Evolutionary conservation across 1,284 basidiomycete species (phyloP).

Genomic region (Puccinia horiana): DNA sequence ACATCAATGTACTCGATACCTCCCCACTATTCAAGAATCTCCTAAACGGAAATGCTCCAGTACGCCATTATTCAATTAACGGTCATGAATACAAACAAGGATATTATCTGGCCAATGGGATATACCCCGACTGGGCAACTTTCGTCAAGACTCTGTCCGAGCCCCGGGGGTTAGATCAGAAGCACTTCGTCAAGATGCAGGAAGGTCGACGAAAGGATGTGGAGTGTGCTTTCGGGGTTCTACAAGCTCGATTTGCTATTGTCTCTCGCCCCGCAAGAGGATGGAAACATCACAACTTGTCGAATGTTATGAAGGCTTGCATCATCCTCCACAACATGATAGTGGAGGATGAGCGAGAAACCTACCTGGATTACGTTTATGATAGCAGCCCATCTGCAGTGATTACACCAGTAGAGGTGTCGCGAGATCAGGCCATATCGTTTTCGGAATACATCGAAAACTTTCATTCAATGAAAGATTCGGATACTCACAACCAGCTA

Average conservation of each 20-base stretch:
- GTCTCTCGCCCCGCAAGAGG: not conserved
- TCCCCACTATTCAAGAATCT: conserved; percentile 5
- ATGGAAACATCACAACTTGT: not conserved
- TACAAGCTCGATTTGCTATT: not conserved
- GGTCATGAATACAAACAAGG: not conserved
- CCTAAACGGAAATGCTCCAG: not conserved
- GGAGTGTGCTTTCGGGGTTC: not conserved
- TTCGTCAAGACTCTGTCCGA: not conserved
- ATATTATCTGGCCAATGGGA: not conserved
- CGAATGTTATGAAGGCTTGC: not conserved
- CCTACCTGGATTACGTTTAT: not conserved
- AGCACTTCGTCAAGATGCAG: not conserved
- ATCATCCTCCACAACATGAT: conserved; percentile 9
- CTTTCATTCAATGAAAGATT: not conserved
- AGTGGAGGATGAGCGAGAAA: not conserved
- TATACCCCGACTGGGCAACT: not conserved
- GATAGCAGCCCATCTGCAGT: not conserved
- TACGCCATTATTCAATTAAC: not conserved
- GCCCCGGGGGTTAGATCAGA: not conserved
- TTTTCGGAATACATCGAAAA: not conserved
- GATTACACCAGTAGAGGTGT: not conserved
- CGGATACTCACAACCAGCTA: not conserved
- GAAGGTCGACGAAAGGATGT: not conserved
- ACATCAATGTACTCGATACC: conserved; percentile 3
- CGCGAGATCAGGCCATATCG: not conserved